Conservation (phyloP, 2,329 filamentous ascomycete genomes). For the Pestalotiopsis fici region DNA sequence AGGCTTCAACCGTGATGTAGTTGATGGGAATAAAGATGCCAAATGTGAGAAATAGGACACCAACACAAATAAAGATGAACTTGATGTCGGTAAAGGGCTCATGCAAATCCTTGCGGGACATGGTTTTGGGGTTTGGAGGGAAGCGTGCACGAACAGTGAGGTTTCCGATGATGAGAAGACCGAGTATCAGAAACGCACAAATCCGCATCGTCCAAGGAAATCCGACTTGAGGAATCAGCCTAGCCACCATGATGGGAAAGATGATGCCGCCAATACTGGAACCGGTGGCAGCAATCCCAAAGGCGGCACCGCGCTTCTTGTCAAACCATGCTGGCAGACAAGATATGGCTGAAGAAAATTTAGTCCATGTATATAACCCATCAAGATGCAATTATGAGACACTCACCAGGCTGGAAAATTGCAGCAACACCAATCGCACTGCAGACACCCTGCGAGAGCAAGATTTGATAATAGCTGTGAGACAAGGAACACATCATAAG, state of each 20-base stretch:
- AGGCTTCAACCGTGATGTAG: conserved; percentile 9
- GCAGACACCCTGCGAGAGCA: conserved; percentile 43
- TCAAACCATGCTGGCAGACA: conserved; percentile 53
- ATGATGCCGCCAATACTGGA: conserved; percentile 56
- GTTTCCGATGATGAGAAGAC: conserved; percentile 15
- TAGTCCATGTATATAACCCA: no score
- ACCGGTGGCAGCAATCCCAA: conserved; percentile 55
- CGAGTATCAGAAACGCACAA: conserved; percentile 18
- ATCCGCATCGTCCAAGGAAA: conserved; percentile 32
- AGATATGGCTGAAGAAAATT: conserved; percentile 13
- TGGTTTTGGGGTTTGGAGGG: not conserved
- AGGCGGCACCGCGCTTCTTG: conserved; percentile 50
- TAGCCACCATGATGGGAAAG: conserved; percentile 62
- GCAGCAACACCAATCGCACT: conserved; percentile 41
- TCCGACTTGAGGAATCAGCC: conserved; percentile 49
- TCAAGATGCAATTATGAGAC: no score
- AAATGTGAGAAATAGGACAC: not conserved
- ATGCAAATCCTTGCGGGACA: not conserved
- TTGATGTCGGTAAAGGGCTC: not conserved
- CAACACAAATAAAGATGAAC: not conserved
- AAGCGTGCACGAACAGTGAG: not conserved
- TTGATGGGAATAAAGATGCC: conserved; percentile 14
- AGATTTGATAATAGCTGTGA: conserved; percentile 43
- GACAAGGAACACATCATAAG: conserved; percentile 65
- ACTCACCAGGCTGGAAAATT: conserved; percentile 34